Evolutionary conservation across 345 rosid genomes (phyloP), one percentile per base, ranked within the genome.

Genomic region (Eucalyptus sp.): DNA sequence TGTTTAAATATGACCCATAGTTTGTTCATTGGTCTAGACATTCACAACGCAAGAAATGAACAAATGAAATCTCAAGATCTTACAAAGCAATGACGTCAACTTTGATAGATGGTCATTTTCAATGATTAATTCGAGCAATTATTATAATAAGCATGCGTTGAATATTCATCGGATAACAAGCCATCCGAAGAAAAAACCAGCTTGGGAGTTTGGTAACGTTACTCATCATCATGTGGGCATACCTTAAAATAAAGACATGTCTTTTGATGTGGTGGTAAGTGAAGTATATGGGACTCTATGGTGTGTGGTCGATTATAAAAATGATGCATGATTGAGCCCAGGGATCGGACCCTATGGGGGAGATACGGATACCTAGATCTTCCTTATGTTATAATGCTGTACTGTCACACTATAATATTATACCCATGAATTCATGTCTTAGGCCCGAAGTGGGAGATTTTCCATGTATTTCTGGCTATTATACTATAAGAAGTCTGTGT

Each of bases 391-490:
- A 50, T 84, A 88, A 91, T 90, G 88, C 79, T 87, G 84, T 71
- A 37, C 62, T 56, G 62, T 24, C 79, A 6, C 84, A 41, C 84
- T 37, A 41, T 11, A 76, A 76, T 76, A 83, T 31, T 91, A 76
- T 54, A 31, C 81, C 90, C 86, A 87, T 51, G 89, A 90, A 89
- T 89, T 88, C 91, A 86, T 88, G 88, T 60, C 88, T 88, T 86
- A 86, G 86, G 48, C 84, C 84, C 87, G 83, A 87, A 86, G 91
- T 88, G 92, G 92, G 87, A 91, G 92, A 91, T 92, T 86, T 86
- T 56, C 68, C 71, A 25, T 33, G 44, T 37, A 52, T 60, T 87
- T 25, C 51, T 43, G 12, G 16, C 14, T 54, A 29, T 81, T 87
- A 88, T 81, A 83, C 44, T 54, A 50, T 52, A 90, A 33, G 87